phyloP scores from a whole-genome alignment of 345 rosid species.

The Dipteronia dyeriana region DNA sequence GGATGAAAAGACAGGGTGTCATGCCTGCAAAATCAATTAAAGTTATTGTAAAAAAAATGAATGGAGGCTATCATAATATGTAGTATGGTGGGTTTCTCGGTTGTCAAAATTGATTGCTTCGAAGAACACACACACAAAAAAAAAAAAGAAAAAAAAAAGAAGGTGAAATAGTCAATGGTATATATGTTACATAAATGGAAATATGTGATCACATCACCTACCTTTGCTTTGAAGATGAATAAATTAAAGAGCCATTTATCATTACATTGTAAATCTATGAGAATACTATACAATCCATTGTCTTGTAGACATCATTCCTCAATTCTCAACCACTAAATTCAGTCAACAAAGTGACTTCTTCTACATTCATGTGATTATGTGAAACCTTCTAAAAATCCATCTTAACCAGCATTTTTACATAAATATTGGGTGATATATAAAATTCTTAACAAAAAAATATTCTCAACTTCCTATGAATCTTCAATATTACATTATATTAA shows the following conservation, averaged over 20 bases:
- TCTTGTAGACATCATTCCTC: not conserved
- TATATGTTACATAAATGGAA: not conserved
- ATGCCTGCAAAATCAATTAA: not conserved
- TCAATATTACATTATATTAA: too few species aligned
- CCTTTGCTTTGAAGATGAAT: conserved; percentile 6
- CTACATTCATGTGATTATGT: conserved; percentile 8
- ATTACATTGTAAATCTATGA: not conserved
- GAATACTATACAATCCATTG: not conserved
- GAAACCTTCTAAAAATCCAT: not conserved
- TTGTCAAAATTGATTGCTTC: conserved; percentile 25
- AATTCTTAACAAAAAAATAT: too few species aligned
- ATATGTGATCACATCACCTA: not conserved
- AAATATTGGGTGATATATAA: not conserved
- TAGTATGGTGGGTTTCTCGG: conserved; percentile 4
- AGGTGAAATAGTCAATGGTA: conserved; percentile 11
- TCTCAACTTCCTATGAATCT: too few species aligned
- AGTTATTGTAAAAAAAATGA: not conserved
- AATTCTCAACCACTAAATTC: not conserved
- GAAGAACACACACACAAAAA: too few species aligned
- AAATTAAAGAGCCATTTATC: not conserved
- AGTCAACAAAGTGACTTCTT: not conserved
- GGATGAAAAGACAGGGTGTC: conserved; percentile 25
- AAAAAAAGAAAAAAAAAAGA: not conserved
- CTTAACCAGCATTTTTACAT: not conserved
- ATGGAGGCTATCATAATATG: not conserved